Evolutionary conservation across 139 green algal species (phyloP).

Genomic region (Zygnema circumcarinatum): DNA sequence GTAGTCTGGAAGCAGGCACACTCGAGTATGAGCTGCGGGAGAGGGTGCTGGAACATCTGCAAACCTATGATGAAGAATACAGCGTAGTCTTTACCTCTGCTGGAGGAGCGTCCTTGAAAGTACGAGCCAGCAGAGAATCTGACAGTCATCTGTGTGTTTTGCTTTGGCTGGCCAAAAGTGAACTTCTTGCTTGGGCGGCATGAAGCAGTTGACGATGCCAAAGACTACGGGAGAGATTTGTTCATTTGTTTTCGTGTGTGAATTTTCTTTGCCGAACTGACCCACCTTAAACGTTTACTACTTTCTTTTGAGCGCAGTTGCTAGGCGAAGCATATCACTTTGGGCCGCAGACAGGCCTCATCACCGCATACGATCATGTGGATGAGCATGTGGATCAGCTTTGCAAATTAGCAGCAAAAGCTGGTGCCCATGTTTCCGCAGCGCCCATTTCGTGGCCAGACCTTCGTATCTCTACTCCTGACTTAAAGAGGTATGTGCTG

Average conservation of each 20-base stretch:
- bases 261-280: no score
- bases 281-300: no score
- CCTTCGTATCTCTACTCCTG: neutral
- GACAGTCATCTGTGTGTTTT: no score
- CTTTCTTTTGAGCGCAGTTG: no score
- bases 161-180: no score
- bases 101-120: neutral
- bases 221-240: no score
- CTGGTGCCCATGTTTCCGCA: neutral
- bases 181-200: no score
- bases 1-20: slow-evolving; percentile 7
- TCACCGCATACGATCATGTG: slow-evolving; percentile 12
- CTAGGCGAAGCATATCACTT: slow-evolving; percentile 8
- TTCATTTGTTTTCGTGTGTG: no score
- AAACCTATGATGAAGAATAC: slow-evolving; percentile 7
- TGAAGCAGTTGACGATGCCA: no score
- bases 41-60: slow-evolving; percentile 16
- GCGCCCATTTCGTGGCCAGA: slow-evolving; percentile 13
- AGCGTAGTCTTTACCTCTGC: slow-evolving; percentile 1
- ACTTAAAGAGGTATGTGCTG: slow-evolving; percentile 1
- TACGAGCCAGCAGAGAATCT: no score
- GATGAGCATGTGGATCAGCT: neutral
- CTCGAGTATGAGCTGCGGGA: slow-evolving; percentile 30
- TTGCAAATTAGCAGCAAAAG: neutral
- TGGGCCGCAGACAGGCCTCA: neutral